phyloP scores from a whole-genome alignment of 805 yeast genomes.

The Saturnispora mendoncae region DNA sequence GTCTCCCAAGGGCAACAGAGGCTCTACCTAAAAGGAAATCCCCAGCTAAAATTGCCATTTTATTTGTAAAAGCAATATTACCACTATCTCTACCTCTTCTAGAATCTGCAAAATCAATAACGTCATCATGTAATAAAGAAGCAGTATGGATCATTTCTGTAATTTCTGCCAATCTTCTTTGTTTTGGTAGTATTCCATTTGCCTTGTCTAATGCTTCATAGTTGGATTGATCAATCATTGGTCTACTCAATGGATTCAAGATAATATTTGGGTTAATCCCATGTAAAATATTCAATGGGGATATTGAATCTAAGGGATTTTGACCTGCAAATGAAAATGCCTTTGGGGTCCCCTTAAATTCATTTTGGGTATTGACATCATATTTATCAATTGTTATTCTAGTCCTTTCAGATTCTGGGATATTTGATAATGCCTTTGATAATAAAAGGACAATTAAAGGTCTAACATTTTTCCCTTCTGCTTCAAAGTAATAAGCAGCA shows the following conservation, averaged over 20 bases:
- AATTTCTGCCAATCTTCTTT: conserved; percentile 90
- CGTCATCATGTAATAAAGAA: conserved; percentile 90
- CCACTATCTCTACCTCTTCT: conserved; percentile 89
- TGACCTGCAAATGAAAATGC: conserved; percentile 49
- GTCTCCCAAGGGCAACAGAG: conserved; percentile 86
- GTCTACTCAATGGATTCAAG: conserved; percentile 74
- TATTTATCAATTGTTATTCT: conserved; percentile 50
- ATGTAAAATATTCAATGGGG: conserved; percentile 77
- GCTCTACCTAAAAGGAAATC: conserved; percentile 94
- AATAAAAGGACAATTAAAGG: conserved; percentile 81
- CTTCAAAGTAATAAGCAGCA: conserved; percentile 89
- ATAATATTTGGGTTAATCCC: conserved; percentile 83
- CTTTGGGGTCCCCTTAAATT: conserved; percentile 49
- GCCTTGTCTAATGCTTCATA: conserved; percentile 39
- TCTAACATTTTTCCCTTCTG: conserved; percentile 92
- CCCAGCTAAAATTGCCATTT: conserved; percentile 96
- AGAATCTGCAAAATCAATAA: conserved; percentile 81
- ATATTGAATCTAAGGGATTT: conserved; percentile 53
- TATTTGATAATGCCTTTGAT: conserved; percentile 68
- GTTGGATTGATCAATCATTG: conserved; percentile 63
- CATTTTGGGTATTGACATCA: conserved; percentile 62
- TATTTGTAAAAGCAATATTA: conserved; percentile 87
- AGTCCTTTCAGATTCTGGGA: conserved; percentile 61
- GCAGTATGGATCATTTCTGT: conserved; percentile 99
- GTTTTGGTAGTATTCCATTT: conserved; percentile 86